Evolutionary conservation across 495 filamentous ascomycete genomes (phyloP).

Genomic region (Talaromyces ruber): DNA sequence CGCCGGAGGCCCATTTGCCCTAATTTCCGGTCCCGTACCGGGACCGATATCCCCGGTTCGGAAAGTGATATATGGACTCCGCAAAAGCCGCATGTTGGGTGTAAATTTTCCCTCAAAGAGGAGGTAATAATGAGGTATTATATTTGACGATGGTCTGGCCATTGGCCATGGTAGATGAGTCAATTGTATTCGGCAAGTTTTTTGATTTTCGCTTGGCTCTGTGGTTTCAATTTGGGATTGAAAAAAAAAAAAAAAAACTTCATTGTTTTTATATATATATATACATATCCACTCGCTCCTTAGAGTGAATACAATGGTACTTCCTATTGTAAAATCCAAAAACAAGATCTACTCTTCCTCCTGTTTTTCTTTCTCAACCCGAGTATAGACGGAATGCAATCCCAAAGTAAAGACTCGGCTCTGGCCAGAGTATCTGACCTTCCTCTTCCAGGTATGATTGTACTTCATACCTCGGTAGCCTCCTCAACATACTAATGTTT

Average conservation of each 20-base stretch:
- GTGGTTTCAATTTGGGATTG: background rate
- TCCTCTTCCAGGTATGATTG: background rate
- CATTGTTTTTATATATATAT: background rate
- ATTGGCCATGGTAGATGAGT: background rate
- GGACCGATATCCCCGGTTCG: conserved; percentile 3
- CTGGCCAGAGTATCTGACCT: background rate
- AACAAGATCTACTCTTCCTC: background rate
- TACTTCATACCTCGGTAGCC: background rate
- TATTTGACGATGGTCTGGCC: background rate
- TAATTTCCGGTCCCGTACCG: conserved; percentile 18
- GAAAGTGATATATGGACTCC: conserved; percentile 13
- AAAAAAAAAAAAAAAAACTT: background rate
- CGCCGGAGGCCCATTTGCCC: conserved; percentile 12
- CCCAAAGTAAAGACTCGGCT: background rate
- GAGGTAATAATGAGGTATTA: background rate
- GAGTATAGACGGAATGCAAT: background rate
- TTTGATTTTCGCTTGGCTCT: background rate
- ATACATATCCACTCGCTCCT: background rate
- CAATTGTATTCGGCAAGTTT: background rate
- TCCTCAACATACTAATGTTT: background rate
- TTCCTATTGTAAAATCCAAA: background rate
- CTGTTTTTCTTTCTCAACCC: background rate
- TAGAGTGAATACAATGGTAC: background rate
- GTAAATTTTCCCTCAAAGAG: background rate
- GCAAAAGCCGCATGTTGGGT: background rate